Conservation (phyloP, 495 filamentous ascomycete genomes). For the Lasiosphaeris hirsuta region DNA sequence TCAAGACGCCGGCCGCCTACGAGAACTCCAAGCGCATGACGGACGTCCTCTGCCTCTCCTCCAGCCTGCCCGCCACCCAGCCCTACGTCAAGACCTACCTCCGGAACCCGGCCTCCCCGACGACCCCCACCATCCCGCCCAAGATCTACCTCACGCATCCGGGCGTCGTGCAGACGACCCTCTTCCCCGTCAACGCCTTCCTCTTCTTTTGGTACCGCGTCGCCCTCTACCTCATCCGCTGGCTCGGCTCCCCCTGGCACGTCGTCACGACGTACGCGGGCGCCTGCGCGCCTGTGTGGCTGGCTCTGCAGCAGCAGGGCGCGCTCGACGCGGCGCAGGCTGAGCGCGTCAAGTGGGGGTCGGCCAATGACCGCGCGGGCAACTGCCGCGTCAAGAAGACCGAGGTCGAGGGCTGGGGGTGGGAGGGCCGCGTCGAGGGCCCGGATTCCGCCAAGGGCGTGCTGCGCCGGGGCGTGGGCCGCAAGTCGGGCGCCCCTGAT, state of each 20-base stretch:
- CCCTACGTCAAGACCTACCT: slow-evolving; percentile 50
- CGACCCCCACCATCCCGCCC: slow-evolving; percentile 34
- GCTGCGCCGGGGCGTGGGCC: slow-evolving; percentile 40
- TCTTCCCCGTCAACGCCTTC: slow-evolving; percentile 66
- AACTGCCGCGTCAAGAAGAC: slow-evolving; percentile 60
- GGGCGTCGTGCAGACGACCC: slow-evolving; percentile 76
- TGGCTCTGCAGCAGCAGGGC: slow-evolving; percentile 66
- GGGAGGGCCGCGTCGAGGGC: slow-evolving; percentile 61
- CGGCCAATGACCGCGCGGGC: slow-evolving; percentile 57
- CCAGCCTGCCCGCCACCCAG: slow-evolving; percentile 59
- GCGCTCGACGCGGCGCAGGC: slow-evolving; percentile 54
- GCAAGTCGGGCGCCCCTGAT: slow-evolving; percentile 55
- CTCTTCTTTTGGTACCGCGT: slow-evolving; percentile 55
- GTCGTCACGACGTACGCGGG: slow-evolving; percentile 70
- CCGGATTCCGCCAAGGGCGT: slow-evolving; percentile 17
- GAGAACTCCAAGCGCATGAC: slow-evolving; percentile 83
- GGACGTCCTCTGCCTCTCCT: slow-evolving; percentile 76
- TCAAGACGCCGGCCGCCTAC: slow-evolving; percentile 62
- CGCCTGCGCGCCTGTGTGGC: slow-evolving; percentile 71
- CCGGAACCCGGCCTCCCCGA: slow-evolving; percentile 6
- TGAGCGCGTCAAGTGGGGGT: slow-evolving; percentile 84
- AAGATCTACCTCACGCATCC: slow-evolving; percentile 78
- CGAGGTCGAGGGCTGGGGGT: slow-evolving; percentile 83
- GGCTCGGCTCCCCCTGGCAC: slow-evolving; percentile 87
- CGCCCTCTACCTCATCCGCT: slow-evolving; percentile 69